Conservation (phyloP, 441 rosid species). For the Arabidopsis lyrata region DNA sequence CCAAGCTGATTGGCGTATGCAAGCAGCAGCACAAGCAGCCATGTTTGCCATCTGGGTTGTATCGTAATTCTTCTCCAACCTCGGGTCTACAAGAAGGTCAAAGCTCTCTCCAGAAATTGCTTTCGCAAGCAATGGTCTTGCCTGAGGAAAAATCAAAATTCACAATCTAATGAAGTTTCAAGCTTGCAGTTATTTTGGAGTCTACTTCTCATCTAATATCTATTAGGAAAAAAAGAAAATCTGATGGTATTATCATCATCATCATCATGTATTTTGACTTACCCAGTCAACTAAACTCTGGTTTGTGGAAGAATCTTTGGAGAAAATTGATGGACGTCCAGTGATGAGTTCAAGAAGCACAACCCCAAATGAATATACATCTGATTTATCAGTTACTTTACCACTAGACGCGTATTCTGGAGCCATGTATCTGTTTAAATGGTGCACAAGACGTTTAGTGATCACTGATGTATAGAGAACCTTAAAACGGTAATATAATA, state of each 20-base stretch:
- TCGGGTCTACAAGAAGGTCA: constrained; percentile 53
- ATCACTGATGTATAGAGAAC: neutral
- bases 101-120: constrained; percentile 47
- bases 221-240: neutral
- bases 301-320: constrained; percentile 42
- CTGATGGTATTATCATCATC: neutral
- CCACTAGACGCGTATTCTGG: constrained; percentile 60
- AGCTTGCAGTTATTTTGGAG: neutral
- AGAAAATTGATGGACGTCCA: constrained; percentile 52
- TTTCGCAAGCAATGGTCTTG: constrained; percentile 55
- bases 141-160: constrained; percentile 38
- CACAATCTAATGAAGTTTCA: constrained; percentile 9
- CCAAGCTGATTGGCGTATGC: constrained; percentile 61
- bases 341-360: constrained; percentile 67
- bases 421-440: constrained; percentile 48
- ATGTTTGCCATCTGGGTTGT: constrained; percentile 49
- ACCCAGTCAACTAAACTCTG: constrained; percentile 63
- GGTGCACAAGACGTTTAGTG: neutral
- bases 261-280: constrained; percentile 20
- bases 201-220: neutral
- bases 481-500: neutral
- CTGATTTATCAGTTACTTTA: constrained; percentile 61
- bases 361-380: constrained; percentile 61
- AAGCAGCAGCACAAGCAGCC: constrained; percentile 60
- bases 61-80: constrained; percentile 45